Evolutionary conservation across 106 monocot genomes (phyloP), one percentile per base, ranked within the genome.

Genomic region (Triglochin maritima): DNA sequence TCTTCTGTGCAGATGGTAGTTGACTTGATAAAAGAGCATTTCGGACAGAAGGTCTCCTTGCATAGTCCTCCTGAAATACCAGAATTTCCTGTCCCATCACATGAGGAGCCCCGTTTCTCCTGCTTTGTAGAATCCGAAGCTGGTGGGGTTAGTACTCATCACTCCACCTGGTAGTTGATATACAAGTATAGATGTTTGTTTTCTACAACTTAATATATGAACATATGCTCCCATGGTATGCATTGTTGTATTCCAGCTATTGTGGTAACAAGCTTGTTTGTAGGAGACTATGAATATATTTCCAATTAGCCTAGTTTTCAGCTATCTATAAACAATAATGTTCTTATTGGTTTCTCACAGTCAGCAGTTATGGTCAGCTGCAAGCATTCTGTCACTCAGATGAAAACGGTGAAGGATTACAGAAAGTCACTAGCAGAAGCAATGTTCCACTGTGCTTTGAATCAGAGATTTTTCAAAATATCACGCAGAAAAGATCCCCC

Each of bases 61-160:
- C 48, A 14, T 67, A 49, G 49, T 43, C 71, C 81, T 60, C 85
- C 82, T 69, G 82, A 76, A 59, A 77, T 98, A 76, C 92, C 88
- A 68, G 77, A 83, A 49, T 86, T 82, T 69, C 75, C 72, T 59
- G 92, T 98, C 57, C 98, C 98, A 72, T 82, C 98, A 53, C 98
- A 98, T 64, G 55, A 77, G 62, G 88, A 98, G 69, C 98, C 98
- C 53, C 85, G 98, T 2, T 88, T 88, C 82, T 98, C 98, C 6
- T 98, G 98, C 68, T 91, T 98, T 76, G 84, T 98, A 68, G 98
- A 98, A 79, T 98, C 98, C 74, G 96, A 98, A 82, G 96, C 96
- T 73, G 88, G 85, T 65, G 98, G 98, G 78, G 98, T 98, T 75
- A 79, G 88, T 78, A 56, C 51, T 66, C 49, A 7, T 6, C 29